Conservation (phyloP, 495 filamentous ascomycete species). For the Pseudevernia furfuracea region DNA sequence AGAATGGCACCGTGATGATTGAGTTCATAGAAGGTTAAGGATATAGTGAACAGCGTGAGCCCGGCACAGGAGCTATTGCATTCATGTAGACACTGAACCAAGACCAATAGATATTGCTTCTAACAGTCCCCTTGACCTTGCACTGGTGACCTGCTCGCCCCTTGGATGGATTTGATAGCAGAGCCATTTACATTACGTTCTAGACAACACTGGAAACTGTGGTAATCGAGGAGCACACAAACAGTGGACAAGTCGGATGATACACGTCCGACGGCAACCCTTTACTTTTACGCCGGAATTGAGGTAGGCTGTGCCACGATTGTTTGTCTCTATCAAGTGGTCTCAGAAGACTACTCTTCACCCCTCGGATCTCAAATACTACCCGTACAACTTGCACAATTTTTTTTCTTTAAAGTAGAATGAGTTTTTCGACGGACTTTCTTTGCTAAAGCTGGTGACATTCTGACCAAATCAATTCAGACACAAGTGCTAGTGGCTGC, state of each 20-base stretch:
- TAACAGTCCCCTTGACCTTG: not conserved
- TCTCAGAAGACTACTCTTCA: not conserved
- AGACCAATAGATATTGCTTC: not conserved
- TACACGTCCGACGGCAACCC: not conserved
- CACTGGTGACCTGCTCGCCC: not conserved
- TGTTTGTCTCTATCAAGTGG: not conserved
- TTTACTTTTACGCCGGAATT: not conserved
- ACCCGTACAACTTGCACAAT: not conserved
- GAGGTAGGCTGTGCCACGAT: not conserved
- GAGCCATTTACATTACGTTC: not conserved
- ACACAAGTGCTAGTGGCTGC: not conserved
- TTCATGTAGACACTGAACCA: not conserved
- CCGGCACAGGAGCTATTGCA: not conserved
- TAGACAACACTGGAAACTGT: not conserved
- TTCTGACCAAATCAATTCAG: not conserved
- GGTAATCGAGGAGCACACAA: not conserved
- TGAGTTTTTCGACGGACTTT: too few relatives aligned
- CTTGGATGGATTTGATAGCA: not conserved
- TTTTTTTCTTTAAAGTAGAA: too few relatives aligned
- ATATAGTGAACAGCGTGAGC: slow-evolving; percentile 4
- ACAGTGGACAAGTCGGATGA: not conserved
- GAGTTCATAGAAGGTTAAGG: slow-evolving; percentile 62
- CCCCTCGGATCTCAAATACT: not conserved
- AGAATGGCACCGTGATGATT: slow-evolving; percentile 87
- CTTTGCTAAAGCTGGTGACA: too few relatives aligned